phyloP scores from a whole-genome alignment of 805 yeast genomes.

The Candida cerambycidarum region DNA sequence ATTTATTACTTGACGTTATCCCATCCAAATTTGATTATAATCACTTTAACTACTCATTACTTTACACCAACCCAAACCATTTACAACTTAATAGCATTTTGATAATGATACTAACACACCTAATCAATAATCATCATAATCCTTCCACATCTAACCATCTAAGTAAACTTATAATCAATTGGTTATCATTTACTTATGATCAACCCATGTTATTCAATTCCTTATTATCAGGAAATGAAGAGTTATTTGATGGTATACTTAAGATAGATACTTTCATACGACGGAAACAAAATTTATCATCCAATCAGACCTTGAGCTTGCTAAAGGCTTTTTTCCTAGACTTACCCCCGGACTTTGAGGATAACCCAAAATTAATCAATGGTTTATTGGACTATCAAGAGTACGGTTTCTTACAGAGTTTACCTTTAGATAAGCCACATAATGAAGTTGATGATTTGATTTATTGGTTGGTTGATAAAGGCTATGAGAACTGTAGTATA shows the following conservation, averaged over 20 bases:
- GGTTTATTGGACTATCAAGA: slow-evolving; percentile 8
- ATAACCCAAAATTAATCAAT: slow-evolving; percentile 4
- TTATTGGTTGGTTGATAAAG: slow-evolving; percentile 12
- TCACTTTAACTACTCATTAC: background rate
- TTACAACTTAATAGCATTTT: slow-evolving; percentile 21
- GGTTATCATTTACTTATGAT: slow-evolving; percentile 20
- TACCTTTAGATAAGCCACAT: slow-evolving; percentile 12
- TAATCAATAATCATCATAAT: slow-evolving; percentile 7
- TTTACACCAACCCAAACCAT: slow-evolving; percentile 19
- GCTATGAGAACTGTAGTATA: background rate
- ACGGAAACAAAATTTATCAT: background rate
- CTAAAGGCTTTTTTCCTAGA: slow-evolving; percentile 7
- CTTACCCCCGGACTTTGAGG: background rate
- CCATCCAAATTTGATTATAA: background rate
- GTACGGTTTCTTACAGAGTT: slow-evolving; percentile 3
- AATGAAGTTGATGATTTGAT: slow-evolving; percentile 10
- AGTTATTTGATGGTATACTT: slow-evolving; percentile 24
- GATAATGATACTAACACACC: slow-evolving; percentile 16
- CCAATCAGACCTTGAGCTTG: background rate
- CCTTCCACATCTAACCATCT: background rate
- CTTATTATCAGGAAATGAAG: slow-evolving; percentile 25
- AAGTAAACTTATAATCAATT: slow-evolving; percentile 9
- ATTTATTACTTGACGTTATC: slow-evolving; percentile 21
- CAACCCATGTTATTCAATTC: slow-evolving; percentile 24
- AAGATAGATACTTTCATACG: slow-evolving; percentile 5